These are phyloP conservation scores for Rosa multiflora DNA, from an alignment of 306 rosid species.

Conservation along the genomic window DNA sequence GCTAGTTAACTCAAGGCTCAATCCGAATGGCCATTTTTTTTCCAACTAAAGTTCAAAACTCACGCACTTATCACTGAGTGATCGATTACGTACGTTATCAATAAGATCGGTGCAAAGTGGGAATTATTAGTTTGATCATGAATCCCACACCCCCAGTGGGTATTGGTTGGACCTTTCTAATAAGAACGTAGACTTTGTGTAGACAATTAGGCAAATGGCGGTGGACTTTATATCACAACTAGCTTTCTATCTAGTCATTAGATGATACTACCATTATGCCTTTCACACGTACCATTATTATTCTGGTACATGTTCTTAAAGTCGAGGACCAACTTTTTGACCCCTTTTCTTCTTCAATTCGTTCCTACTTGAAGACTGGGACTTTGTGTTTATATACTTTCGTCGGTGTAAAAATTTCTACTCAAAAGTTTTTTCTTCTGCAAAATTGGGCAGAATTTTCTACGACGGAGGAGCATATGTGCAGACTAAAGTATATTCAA, in stretches of 20 bases:
- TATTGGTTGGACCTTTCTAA: background rate
- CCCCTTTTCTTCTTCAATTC: background rate
- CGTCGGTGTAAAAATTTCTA: background rate
- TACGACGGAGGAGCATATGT: constrained; percentile 1
- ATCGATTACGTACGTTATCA: background rate
- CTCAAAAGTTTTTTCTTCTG: background rate
- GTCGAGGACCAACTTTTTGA: constrained; percentile 6
- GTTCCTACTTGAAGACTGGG: background rate
- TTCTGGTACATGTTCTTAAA: background rate
- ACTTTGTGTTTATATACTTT: background rate
- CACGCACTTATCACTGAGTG: background rate
- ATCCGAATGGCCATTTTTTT: background rate
- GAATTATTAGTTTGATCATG: background rate
- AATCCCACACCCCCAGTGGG: background rate
- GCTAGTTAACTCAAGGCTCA: background rate
- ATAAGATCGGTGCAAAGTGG: background rate
- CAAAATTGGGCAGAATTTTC: background rate
- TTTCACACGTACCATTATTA: background rate
- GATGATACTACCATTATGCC: background rate
- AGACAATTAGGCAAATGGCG: constrained; percentile 18
- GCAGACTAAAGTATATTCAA: background rate
- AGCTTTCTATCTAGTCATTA: background rate
- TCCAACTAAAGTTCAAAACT: background rate
- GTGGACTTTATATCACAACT: background rate
- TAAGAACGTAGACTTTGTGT: background rate